Evolutionary conservation across 1,284 basidiomycete genomes (phyloP), one percentile per base, ranked within the genome.

Genomic region (Leccinum subrobustum): DNA sequence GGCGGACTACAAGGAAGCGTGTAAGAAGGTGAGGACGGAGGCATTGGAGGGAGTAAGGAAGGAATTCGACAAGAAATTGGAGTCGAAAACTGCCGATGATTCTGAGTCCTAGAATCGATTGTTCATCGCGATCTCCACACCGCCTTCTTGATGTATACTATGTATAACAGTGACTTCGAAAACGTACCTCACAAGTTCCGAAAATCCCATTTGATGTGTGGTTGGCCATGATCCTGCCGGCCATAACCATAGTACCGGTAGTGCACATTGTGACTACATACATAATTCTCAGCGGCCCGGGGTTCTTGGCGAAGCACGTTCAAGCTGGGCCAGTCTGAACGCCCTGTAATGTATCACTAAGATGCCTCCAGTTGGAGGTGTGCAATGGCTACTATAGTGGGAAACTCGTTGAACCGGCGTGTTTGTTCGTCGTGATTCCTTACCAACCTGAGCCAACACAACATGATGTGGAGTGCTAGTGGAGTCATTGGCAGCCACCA

Each of bases 1-100:
- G 6, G 52, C 63, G 2, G 68, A 65, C 48, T 73, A 72, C 60
- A 58, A 60, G 6, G 65, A 63, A 53, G 61, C 65, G 44, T 65
- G 66, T 59, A 59, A 59, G 29, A 57, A 54, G 25, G 68, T 60
- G 4, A 65, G 51, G 50, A 42, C 25, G 39, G 47, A 62, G 42
- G 63, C 56, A 20, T 37, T 62, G 59, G 9, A 60, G 20, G 42
- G n/a, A 12, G 62, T 47, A 3, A 52, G 6, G 25, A 60, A 64
- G 44, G 61, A 64, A 44, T 55, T 70, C 20, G 37, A 60, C n/a
- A 60, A 9, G 42, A 54, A 35, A 39, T 54, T 61, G 39, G 29
- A 42, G 33, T 57, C 27, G 44, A 47, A 16, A 39, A 37, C 11
- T 11, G 44, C 20, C 20, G 12, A 44, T 18, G 42, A 18, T 44